Evolutionary conservation across 371 early-diverging fungal species (phyloP).

Genomic region (Lichtheimia corymbifera): DNA sequence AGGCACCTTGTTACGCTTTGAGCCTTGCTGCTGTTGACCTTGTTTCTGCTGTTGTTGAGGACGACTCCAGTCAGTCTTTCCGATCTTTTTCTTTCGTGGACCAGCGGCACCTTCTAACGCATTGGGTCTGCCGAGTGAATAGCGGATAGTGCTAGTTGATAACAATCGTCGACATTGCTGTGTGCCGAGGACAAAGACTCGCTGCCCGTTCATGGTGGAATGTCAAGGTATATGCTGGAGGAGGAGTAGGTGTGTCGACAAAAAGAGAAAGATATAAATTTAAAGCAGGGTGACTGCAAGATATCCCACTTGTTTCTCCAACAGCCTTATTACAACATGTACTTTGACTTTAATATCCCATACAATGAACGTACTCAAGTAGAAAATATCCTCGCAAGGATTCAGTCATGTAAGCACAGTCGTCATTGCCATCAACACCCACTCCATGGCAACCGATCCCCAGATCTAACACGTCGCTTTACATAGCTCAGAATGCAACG

Average conservation of each 20-base stretch:
- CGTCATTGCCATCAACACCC: neutral
- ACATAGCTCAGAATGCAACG: conserved; percentile 68
- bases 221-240: neutral
- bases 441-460: neutral
- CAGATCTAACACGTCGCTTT: neutral
- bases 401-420: conserved; percentile 35
- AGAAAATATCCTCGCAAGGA: conserved; percentile 38
- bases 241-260: conserved; percentile 12
- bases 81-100: conserved; percentile 9
- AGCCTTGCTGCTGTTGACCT: neutral
- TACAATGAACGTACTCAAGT: conserved; percentile 42
- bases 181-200: conserved; percentile 2
- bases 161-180: conserved; percentile 2
- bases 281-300: neutral
- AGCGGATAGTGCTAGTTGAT: neutral
- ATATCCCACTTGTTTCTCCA: neutral
- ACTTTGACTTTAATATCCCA: conserved; percentile 66
- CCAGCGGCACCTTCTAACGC: neutral
- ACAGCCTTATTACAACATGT: conserved; percentile 38
- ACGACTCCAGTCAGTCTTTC: conserved; percentile 15
- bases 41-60: conserved; percentile 8
- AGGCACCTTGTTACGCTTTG: conserved; percentile 11
- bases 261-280: neutral
- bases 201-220: conserved; percentile 13
- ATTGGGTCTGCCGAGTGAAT: neutral